Conservation (phyloP, 1,284 basidiomycete genomes). For the Austroboletus olivaceoglutinosus region DNA sequence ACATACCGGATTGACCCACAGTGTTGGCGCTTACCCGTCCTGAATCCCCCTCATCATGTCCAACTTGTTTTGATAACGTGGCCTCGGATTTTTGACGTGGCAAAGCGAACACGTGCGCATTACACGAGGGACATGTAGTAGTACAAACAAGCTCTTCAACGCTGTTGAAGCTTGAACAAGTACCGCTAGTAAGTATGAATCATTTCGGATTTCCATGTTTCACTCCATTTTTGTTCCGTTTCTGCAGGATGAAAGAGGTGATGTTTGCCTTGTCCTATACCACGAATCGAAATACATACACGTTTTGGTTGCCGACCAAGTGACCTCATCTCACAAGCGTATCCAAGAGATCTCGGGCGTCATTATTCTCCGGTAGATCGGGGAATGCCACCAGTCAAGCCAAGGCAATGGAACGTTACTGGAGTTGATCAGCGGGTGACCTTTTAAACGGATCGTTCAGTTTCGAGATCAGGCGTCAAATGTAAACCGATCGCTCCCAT, state of each 20-base stretch:
- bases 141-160: too few species aligned
- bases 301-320: neutral
- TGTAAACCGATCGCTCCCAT: slow-evolving; percentile 13
- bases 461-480: neutral
- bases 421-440: too few species aligned
- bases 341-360: neutral
- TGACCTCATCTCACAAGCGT: neutral
- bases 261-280: neutral
- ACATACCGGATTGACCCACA: neutral
- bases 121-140: too few species aligned
- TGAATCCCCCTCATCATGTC: neutral
- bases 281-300: neutral
- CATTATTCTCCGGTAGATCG: neutral
- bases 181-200: too few species aligned
- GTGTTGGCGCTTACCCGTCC: neutral
- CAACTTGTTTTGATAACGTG: neutral
- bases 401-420: neutral
- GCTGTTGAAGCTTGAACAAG: too few species aligned
- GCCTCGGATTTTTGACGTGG: too few species aligned
- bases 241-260: neutral
- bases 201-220: neutral
- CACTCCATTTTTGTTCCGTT: neutral
- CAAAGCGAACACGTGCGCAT: too few species aligned
- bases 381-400: neutral
- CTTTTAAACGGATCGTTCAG: too few species aligned